phyloP scores from a whole-genome alignment of 2,329 filamentous ascomycete species.

The Fusarium anguioides region DNA sequence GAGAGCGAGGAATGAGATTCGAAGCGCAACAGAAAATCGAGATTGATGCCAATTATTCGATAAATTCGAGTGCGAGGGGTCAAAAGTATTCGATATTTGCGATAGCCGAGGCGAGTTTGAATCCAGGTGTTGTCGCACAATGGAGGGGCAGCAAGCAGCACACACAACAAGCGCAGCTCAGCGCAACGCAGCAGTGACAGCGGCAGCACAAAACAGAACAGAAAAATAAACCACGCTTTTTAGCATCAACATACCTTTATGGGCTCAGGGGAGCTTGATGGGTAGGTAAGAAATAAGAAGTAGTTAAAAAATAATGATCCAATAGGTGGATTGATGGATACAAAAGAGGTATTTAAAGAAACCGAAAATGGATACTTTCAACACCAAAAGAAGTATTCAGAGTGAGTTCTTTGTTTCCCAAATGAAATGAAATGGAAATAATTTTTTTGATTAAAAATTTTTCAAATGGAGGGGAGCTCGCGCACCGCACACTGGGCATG shows the following conservation, averaged over 20 bases:
- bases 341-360: constrained; percentile 13
- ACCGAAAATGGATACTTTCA: constrained; percentile 18
- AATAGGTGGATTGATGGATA: constrained; percentile 28
- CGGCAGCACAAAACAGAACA: constrained; percentile 18
- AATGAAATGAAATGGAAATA: constrained; percentile 30
- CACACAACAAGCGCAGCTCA: neutral
- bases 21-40: constrained; percentile 3
- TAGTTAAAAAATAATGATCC: constrained; percentile 24
- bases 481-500: no score
- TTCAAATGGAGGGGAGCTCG: constrained; percentile 45
- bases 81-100: constrained; percentile 14
- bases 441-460: constrained; percentile 41
- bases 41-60: constrained; percentile 3
- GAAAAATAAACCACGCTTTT: constrained; percentile 16
- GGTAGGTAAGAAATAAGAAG: constrained; percentile 11
- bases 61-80: constrained; percentile 7
- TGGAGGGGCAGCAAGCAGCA: constrained; percentile 32
- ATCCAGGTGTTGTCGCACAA: constrained; percentile 30
- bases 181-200: neutral
- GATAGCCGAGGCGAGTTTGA: constrained; percentile 25
- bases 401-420: constrained; percentile 31
- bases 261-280: constrained; percentile 36
- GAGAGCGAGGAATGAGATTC: neutral
- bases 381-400: constrained; percentile 26
- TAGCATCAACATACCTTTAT: constrained; percentile 33